Evolutionary conservation across 1,139 yeast genomes (phyloP), one percentile per base, ranked within the genome.

Genomic region (Taphrina sp.): DNA sequence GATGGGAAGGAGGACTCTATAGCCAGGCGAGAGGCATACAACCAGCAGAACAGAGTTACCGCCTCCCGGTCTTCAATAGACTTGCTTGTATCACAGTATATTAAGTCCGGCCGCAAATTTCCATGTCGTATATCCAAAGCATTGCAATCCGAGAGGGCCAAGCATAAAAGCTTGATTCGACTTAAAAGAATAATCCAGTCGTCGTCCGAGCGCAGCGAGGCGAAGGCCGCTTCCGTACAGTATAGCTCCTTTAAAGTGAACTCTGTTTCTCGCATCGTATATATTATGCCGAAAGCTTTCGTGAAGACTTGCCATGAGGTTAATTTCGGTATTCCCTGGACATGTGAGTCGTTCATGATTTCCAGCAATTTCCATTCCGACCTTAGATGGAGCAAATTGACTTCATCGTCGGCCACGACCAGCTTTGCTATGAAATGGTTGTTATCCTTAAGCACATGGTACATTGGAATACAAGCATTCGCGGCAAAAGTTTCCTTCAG

Each of bases 61-160:
- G n/a, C 20, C 37, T 38, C 14, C n/a, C 8, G n/a, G 17, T 17
- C 38, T 3, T 10, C 19, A 12, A 14, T 19, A 10, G 26, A 2
- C n/a, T n/a, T n/a, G n/a, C n/a, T n/a, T 26, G 31, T 26, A 7
- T 26, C 12, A 12, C 31, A 26, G 10, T 7, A 7, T 20, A 53
- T 29, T 4, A 38, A 33, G 16, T 53, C 57, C n/a, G 57, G 43
- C 10, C 57, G 37, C 10, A 53, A 10, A 17, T 44, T 44, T 31
- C 52, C 26, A 22, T 53, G 57, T 12, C 57, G 39, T 5, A 47
- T 23, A 14, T 45, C 29, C 19, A 26, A 20, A 23, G 43, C 14
- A 22, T 53, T 41, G 14, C 38, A 29, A 20, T 33, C 37, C 19
- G 24, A 2, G 10, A 43, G 19, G n/a, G 38, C 29, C 10, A 14